Evolutionary conservation across 768 basidiomycete genomes (phyloP).

Genomic region (Calvatia gigantea): DNA sequence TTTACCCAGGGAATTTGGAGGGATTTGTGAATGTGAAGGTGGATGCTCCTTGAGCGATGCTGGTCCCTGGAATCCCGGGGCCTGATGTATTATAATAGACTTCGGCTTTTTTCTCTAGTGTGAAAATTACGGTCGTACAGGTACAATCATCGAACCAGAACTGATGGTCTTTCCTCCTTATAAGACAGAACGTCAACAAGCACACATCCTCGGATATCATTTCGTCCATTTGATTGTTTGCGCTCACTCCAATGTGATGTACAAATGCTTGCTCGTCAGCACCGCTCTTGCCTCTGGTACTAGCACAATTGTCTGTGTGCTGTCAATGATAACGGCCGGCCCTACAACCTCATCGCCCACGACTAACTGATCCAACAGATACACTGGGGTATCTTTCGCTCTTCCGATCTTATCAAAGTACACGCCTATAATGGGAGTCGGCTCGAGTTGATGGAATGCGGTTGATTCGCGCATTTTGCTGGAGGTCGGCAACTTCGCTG

Average conservation of each 20-base stretch:
- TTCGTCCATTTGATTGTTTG: too few relatives aligned
- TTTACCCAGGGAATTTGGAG: constrained; percentile 84
- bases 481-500: constrained; percentile 60
- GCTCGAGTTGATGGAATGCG: constrained; percentile 40
- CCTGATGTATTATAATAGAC: neutral
- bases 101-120: too few relatives aligned
- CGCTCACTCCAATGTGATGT: constrained; percentile 39
- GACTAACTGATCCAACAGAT: constrained; percentile 57
- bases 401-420: constrained; percentile 84
- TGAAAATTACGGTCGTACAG: too few relatives aligned
- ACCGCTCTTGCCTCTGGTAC: constrained; percentile 69
- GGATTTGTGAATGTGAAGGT: constrained; percentile 68
- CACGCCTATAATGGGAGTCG: constrained; percentile 56
- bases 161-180: too few relatives aligned
- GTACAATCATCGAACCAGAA: too few relatives aligned
- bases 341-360: constrained; percentile 75
- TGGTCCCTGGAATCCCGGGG: constrained; percentile 77
- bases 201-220: too few relatives aligned
- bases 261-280: constrained; percentile 67
- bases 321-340: constrained; percentile 92
- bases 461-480: constrained; percentile 15
- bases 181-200: too few relatives aligned
- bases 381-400: constrained; percentile 78
- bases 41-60: constrained; percentile 88
- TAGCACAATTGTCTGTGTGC: constrained; percentile 93